Conservation (phyloP, 371 early-diverging fungal species). For the Dinochytrium kinnereticum region DNA sequence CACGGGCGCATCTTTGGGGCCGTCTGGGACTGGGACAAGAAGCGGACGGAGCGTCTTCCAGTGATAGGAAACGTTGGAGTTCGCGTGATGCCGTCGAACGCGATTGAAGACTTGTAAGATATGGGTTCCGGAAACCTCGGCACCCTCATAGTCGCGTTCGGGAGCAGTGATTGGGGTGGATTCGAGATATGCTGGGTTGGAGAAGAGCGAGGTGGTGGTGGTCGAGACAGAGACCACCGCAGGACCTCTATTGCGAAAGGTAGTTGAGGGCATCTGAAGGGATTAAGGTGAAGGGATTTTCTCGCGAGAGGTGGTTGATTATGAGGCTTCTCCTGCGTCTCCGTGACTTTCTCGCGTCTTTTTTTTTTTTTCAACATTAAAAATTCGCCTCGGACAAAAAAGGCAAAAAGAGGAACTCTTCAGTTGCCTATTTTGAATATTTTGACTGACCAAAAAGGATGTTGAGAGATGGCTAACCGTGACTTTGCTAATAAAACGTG, state of each 20-base stretch:
- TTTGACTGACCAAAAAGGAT: too few relatives aligned
- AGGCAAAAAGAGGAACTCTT: too few relatives aligned
- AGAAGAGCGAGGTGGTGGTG: background rate
- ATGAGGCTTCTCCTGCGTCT: too few relatives aligned
- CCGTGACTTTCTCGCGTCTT: too few relatives aligned
- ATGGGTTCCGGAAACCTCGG: background rate
- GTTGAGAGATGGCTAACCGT: too few relatives aligned
- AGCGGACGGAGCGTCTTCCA: background rate
- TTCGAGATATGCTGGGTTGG: background rate
- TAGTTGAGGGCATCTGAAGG: too few relatives aligned
- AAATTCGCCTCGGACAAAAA: too few relatives aligned
- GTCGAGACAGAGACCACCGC: background rate
- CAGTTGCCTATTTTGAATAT: too few relatives aligned
- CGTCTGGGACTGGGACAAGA: background rate
- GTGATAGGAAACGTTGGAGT: background rate
- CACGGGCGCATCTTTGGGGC: background rate
- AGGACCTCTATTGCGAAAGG: background rate
- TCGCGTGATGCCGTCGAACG: background rate
- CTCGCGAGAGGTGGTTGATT: too few relatives aligned
- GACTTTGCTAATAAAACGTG: too few relatives aligned
- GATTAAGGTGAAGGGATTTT: too few relatives aligned
- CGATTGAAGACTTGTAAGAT: constrained; percentile 9
- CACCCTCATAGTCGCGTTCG: background rate
- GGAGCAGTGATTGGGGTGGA: background rate
- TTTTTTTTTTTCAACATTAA: too few relatives aligned